These are phyloP conservation scores for Epichloe baconii DNA, from an alignment of 2,329 filamentous ascomycete species.

Conservation along the genomic window DNA sequence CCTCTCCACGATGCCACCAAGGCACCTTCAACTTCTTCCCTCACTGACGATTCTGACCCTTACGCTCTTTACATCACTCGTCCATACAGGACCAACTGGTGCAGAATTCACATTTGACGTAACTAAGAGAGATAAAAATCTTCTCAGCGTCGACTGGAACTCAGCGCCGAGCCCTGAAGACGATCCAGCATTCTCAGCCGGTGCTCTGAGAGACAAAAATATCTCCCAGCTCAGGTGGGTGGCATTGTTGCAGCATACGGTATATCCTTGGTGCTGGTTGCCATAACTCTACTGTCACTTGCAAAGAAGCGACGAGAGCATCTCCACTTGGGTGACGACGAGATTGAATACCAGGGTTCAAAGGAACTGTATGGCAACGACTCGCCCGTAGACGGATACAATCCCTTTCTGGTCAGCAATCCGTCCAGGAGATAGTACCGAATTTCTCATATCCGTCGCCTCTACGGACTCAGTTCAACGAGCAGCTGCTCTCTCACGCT, in stretches of 20 bases:
- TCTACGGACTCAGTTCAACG: conserved; percentile 20
- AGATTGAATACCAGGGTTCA: conserved; percentile 28
- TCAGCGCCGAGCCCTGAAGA: conserved; percentile 43
- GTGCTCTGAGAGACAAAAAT: conserved; percentile 46
- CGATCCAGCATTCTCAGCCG: conserved; percentile 44
- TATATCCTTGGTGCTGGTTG: conserved; percentile 60
- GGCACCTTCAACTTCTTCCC: conserved; percentile 14
- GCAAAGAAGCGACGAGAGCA: conserved; percentile 41
- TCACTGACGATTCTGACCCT: conserved; percentile 15
- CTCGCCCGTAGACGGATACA: conserved; percentile 8
- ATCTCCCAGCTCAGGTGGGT: conserved; percentile 70
- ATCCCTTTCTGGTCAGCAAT: background rate
- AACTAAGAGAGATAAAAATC: conserved; percentile 16
- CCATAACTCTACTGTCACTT: conserved; percentile 49
- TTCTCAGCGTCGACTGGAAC: conserved; percentile 31
- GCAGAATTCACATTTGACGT: conserved; percentile 6
- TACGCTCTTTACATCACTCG: conserved; percentile 15
- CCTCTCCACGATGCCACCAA: conserved; percentile 28
- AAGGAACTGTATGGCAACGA: conserved; percentile 12
- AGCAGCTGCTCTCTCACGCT: conserved; percentile 7
- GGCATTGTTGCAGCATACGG: conserved; percentile 78
- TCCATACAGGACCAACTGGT: conserved; percentile 11
- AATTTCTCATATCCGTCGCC: conserved; percentile 41
- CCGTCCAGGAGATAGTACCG: conserved; percentile 14
- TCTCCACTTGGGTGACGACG: conserved; percentile 38